Conservation (phyloP, 1,284 basidiomycete species). For the Tilletia horrida region DNA sequence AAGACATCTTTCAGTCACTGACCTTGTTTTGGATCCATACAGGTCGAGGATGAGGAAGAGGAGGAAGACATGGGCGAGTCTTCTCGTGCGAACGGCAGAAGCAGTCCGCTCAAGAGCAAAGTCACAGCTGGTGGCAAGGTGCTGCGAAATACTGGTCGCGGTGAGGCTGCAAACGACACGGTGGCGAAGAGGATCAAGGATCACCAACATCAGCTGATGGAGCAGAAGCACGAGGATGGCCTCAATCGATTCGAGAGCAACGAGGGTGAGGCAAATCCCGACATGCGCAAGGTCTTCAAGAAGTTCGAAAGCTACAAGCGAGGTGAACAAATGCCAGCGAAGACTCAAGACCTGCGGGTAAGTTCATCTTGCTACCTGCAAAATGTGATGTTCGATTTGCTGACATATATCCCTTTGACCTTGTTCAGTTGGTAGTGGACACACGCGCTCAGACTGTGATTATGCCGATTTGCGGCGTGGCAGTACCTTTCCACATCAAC, state of each 20-base stretch:
- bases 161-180: constrained; percentile 73
- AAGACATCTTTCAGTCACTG: background rate
- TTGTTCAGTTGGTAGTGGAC: constrained; percentile 77
- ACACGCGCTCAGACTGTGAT: constrained; percentile 84
- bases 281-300: constrained; percentile 77
- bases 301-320: constrained; percentile 96
- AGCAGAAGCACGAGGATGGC: constrained; percentile 74
- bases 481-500: constrained; percentile 97
- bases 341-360: constrained; percentile 44
- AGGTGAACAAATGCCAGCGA: constrained; percentile 75
- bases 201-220: constrained; percentile 83
- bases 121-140: constrained; percentile 48
- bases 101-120: constrained; percentile 22
- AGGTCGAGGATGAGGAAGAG: constrained; percentile 18
- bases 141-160: constrained; percentile 58
- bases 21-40: background rate
- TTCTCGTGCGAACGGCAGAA: constrained; percentile 1
- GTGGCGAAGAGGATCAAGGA: constrained; percentile 74
- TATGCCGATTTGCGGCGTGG: constrained; percentile 88
- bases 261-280: constrained; percentile 57
- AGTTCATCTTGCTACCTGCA: background rate
- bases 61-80: constrained; percentile 37
- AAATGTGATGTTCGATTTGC: background rate
- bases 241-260: constrained; percentile 69
- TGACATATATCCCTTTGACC: background rate